Evolutionary conservation across 1,284 basidiomycete genomes (phyloP).

Genomic region (Phaffia rhodozyma): DNA sequence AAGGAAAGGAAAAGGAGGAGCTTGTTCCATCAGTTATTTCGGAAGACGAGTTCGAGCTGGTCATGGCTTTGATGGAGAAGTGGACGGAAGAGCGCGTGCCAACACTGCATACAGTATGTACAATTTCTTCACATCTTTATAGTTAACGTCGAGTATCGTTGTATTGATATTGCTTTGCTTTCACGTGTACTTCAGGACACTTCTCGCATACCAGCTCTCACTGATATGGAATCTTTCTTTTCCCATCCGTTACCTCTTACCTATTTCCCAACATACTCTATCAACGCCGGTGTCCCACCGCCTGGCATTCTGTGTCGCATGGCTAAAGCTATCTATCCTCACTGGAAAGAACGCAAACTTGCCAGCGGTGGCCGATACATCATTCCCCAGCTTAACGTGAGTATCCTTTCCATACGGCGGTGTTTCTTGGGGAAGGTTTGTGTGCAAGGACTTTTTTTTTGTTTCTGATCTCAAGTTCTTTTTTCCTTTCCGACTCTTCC

Average conservation of each 20-base stretch:
- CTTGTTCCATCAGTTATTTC: conserved; percentile 44
- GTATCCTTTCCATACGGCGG: conserved; percentile 25
- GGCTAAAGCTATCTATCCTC: conserved; percentile 58
- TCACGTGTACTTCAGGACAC: conserved; percentile 32
- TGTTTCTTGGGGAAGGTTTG: not conserved
- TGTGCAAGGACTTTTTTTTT: not conserved
- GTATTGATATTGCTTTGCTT: conserved; percentile 2
- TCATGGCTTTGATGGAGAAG: conserved; percentile 91
- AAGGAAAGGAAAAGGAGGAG: conserved; percentile 42
- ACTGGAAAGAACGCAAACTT: conserved; percentile 67
- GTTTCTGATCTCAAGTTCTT: conserved; percentile 22
- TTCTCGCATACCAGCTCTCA: conserved; percentile 52
- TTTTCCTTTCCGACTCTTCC: conserved; percentile 13
- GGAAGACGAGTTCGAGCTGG: conserved; percentile 86
- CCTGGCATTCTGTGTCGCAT: conserved; percentile 48
- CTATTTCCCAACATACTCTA: conserved; percentile 50
- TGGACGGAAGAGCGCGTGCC: conserved; percentile 79
- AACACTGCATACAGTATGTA: conserved; percentile 74
- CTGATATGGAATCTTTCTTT: conserved; percentile 65
- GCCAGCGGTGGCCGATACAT: conserved; percentile 64
- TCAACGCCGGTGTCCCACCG: conserved; percentile 51
- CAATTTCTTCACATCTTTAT: not conserved
- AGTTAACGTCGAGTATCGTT: not conserved
- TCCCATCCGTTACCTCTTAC: conserved; percentile 45
- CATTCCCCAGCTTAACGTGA: conserved; percentile 65